Evolutionary conservation across 345 rosid species (phyloP), one percentile per base, ranked within the genome.

Genomic region (Ricinus communis): DNA sequence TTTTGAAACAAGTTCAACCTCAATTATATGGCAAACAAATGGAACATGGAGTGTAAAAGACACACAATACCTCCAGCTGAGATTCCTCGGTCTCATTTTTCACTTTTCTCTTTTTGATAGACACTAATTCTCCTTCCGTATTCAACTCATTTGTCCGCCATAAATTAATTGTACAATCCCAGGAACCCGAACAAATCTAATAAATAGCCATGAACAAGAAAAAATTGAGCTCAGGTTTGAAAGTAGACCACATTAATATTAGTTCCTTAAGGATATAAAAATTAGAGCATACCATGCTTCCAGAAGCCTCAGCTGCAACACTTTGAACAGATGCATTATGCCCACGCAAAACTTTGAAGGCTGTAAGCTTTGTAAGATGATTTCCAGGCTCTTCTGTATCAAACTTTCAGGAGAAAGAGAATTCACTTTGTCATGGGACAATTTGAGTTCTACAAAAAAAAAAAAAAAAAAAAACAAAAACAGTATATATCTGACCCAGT

Each of bases 181-280:
- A 93, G 31, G 99, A 93, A 78, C 99, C 90, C 9, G 98, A 92
- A 82, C 97, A 90, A 74, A 94, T 60, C 98, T 94, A 77, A 18
- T 54, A 51, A 38, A 50, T 60, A 79, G 21, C 14, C 53, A 52
- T 60, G 62, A 62, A 56, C 55, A 76, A 28, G 28, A 56, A 71
- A 71, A 61, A 40, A 62, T 53, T 18, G 28, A 65, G 27, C 27
- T 56, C 45, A 47, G 68, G 21, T 59, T 21, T n/a, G 49, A 73
- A 36, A 55, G 41, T 41, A 25, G 61, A 8, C 27, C 45, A 50
- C 46, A 33, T n/a, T 51, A 45, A 33, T 41, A 1, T 38, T 11
- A 30, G 31, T n/a, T 9, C 22, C 57, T 53, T 18, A 59, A 47
- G n/a, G 45, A 71, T 24, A 31, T 53, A 68, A 76, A 67, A 36